These are phyloP conservation scores for Aspergillus sp. DNA, from an alignment of 2,329 filamentous ascomycete species.

Conservation along the genomic window DNA sequence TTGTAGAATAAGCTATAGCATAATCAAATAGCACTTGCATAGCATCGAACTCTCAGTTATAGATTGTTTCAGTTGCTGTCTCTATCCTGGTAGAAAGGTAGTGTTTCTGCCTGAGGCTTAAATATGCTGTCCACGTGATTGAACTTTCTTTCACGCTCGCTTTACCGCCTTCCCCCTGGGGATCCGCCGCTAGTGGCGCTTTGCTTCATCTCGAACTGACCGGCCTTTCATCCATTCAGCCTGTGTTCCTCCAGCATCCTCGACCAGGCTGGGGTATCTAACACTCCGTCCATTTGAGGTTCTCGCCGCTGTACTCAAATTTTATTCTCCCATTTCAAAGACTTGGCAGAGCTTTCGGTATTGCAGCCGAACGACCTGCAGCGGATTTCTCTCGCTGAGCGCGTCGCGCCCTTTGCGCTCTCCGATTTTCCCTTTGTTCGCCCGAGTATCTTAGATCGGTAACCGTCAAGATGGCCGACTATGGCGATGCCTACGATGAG, in stretches of 20 bases:
- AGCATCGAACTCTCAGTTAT: neutral
- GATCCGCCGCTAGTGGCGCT: slow-evolving; percentile 31
- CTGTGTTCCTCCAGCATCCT: slow-evolving; percentile 24
- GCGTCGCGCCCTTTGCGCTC: slow-evolving; percentile 29
- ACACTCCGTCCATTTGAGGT: slow-evolving; percentile 27
- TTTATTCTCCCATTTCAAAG: neutral
- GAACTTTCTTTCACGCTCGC: neutral
- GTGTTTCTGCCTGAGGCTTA: slow-evolving; percentile 4
- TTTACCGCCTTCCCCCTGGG: slow-evolving; percentile 19
- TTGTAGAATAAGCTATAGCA: slow-evolving; percentile 21
- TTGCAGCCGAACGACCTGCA: slow-evolving; percentile 15
- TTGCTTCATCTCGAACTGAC: slow-evolving; percentile 20
- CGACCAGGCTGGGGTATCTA: slow-evolving; percentile 25
- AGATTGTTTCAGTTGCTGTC: neutral
- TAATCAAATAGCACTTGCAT: neutral
- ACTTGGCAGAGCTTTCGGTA: slow-evolving; percentile 4
- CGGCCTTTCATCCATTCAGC: slow-evolving; percentile 18
- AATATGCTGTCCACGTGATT: slow-evolving; percentile 22
- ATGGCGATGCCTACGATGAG: slow-evolving; percentile 67
- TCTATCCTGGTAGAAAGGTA: neutral
- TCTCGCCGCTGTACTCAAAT: slow-evolving; percentile 20
- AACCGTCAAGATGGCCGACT: slow-evolving; percentile 51
- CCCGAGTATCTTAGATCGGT: slow-evolving; percentile 12
- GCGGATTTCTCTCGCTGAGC: slow-evolving; percentile 23
- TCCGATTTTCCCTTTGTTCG: slow-evolving; percentile 3